Base-by-base conservation (phyloP, 148 eudicot species). In the Vaccinium macrocarpon region DNA sequence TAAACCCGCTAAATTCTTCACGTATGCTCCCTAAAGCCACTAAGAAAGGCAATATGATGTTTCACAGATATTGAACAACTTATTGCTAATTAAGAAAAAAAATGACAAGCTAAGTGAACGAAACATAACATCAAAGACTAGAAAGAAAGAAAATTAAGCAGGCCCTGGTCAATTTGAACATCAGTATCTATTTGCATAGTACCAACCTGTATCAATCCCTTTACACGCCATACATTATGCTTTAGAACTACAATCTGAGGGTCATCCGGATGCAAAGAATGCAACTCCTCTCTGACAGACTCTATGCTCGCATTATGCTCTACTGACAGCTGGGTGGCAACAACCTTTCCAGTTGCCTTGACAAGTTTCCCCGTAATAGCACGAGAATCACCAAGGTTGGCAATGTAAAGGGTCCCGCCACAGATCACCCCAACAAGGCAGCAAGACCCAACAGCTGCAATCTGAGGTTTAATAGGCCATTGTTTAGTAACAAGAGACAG, bases 221-320 rank as follows among this genome's bases (percentile, higher is more conserved):
- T 93, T 32, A 94, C 98, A 29, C 98, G 96, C 98, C 98, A 94
- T 15, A 93, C 94, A 85, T 94, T 94, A 83, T 94, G 96, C 87
- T 93, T 93, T 79, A 92, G 70, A 70, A 94, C 98, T 52, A 94
- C 98, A 48, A 94, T 93, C n/a, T 91, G 84, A 11, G 92, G 66
- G 83, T 91, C 98, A 84, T 94, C 98, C 1, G 94, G 98, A 90
- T 94, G 98, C 90, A 91, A 52, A 70, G 94, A 84, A 18, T 88
- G 94, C 87, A 94, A 79, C 86, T 94, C 98, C 87, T 94, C 94
- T 86, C 98, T 94, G 16, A 93, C 94, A 66, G 92, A 89, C 87
- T 93, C 98, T 72, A 93, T 87, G 82, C 95, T 88, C 10, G 88
- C 95, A 81, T 94, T 94, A 80, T 94, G 98, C 84, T 94, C 98